Conservation (phyloP, 371 early-diverging fungal genomes). For the Fennellomyces sp. region DNA sequence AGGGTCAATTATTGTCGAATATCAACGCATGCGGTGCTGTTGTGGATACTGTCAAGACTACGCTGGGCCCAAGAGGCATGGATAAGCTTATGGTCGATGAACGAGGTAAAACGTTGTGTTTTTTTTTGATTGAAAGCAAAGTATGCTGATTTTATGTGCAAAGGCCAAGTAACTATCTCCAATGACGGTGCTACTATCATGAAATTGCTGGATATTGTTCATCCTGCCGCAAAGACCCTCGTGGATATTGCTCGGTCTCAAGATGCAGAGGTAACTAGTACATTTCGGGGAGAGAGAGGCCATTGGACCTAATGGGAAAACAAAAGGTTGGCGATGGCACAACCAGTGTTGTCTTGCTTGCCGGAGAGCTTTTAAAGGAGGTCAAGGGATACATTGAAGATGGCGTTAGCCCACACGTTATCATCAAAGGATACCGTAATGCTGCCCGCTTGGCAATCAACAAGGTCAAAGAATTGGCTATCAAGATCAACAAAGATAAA, state of each 20-base stretch:
- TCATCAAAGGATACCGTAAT: slow-evolving; percentile 93
- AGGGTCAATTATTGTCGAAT: slow-evolving; percentile 97
- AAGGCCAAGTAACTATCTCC: slow-evolving; percentile 96
- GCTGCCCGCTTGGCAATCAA: slow-evolving; percentile 84
- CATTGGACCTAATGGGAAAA: background rate
- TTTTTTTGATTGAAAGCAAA: background rate
- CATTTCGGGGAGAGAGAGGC: background rate
- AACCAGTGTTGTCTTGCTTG: slow-evolving; percentile 98
- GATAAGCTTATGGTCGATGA: slow-evolving; percentile 99
- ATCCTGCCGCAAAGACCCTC: slow-evolving; percentile 98
- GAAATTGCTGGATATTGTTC: slow-evolving; percentile 97
- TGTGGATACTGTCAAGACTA: slow-evolving; percentile 96
- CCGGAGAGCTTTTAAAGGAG: slow-evolving; percentile 96
- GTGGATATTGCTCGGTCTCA: slow-evolving; percentile 98
- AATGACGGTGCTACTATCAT: slow-evolving; percentile 99
- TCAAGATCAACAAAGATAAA: slow-evolving; percentile 75
- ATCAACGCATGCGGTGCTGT: slow-evolving; percentile 97
- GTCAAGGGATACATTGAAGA: slow-evolving; percentile 96
- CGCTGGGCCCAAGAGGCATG: slow-evolving; percentile 99
- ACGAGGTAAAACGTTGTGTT: slow-evolving; percentile 60
- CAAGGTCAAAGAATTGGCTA: slow-evolving; percentile 87
- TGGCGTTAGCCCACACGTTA: slow-evolving; percentile 92
- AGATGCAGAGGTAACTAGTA: slow-evolving; percentile 92
- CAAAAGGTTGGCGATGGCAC: slow-evolving; percentile 98
- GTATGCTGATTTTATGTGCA: too few relatives aligned